Conservation (phyloP, 78 protist genomes). For the Dictyostelium discoideum region DNA sequence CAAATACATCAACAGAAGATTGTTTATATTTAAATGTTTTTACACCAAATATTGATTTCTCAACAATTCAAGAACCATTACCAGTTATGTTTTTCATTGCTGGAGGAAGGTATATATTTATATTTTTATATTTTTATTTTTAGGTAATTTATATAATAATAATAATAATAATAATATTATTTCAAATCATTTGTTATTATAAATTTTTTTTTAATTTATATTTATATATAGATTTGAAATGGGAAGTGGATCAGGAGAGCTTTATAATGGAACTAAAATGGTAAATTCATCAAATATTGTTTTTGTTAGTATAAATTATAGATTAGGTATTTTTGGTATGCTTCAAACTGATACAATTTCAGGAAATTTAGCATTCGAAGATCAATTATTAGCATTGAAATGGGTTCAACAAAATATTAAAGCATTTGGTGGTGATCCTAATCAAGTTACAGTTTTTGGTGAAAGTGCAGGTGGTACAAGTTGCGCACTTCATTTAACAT, state of each 20-base stretch:
- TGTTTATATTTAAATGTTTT: constrained; percentile 82
- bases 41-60: constrained; percentile 34
- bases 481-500: constrained; percentile 26
- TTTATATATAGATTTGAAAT: background rate
- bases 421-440: constrained; percentile 93
- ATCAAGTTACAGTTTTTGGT: constrained; percentile 87
- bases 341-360: background rate
- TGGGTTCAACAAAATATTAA: constrained; percentile 91
- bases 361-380: constrained; percentile 90
- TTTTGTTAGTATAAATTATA: constrained; percentile 54
- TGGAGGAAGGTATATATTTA: constrained; percentile 40
- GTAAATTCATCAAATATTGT: constrained; percentile 37
- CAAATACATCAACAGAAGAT: constrained; percentile 17
- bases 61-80: background rate
- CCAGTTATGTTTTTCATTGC: constrained; percentile 83
- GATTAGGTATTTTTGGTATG: constrained; percentile 77
- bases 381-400: constrained; percentile 85
- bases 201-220: background rate
- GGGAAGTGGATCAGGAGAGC: constrained; percentile 8
- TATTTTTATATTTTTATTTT: too few species aligned
- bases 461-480: constrained; percentile 89
- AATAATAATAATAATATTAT: background rate
- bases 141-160: too few species aligned
- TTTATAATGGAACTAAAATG: constrained; percentile 50
- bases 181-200: background rate